Conservation (phyloP, 116 monocot species). For the Zostera marina region DNA sequence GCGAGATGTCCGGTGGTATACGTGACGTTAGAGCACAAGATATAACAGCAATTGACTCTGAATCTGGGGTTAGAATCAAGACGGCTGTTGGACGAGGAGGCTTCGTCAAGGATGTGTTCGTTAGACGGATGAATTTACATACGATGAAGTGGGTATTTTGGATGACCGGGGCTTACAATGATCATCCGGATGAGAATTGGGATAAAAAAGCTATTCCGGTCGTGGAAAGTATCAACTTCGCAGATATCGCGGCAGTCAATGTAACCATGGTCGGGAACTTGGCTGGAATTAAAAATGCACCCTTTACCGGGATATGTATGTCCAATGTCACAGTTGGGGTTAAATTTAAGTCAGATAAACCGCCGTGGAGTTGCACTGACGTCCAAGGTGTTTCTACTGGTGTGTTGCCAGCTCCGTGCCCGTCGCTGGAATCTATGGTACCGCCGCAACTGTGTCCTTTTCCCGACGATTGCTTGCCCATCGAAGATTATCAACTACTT, state of each 20-base stretch:
- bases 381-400: background rate
- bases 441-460: slow-evolving; percentile 31
- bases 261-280: slow-evolving; percentile 10
- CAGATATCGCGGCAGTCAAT: slow-evolving; percentile 9
- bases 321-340: slow-evolving; percentile 10
- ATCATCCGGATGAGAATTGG: slow-evolving; percentile 44
- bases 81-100: slow-evolving; percentile 47
- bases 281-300: slow-evolving; percentile 8
- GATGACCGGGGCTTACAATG: slow-evolving; percentile 33
- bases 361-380: slow-evolving; percentile 8
- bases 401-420: slow-evolving; percentile 6
- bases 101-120: slow-evolving; percentile 38
- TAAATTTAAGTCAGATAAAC: slow-evolving; percentile 3
- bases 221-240: slow-evolving; percentile 21
- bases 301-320: slow-evolving; percentile 19
- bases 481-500: slow-evolving; percentile 25
- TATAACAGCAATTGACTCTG: slow-evolving; percentile 33
- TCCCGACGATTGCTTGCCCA: slow-evolving; percentile 23
- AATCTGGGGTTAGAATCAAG: slow-evolving; percentile 49
- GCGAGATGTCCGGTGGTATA: slow-evolving; percentile 55
- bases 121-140: slow-evolving; percentile 29
- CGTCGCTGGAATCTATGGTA: background rate
- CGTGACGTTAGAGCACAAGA: slow-evolving; percentile 30
- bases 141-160: slow-evolving; percentile 17
- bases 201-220: slow-evolving; percentile 27